A percentile compares a stretch with the other conserved stretches of the same genome.
Evolutionary conservation across 1,284 basidiomycete genomes (phyloP).

Genomic region (Pterula multifida): DNA sequence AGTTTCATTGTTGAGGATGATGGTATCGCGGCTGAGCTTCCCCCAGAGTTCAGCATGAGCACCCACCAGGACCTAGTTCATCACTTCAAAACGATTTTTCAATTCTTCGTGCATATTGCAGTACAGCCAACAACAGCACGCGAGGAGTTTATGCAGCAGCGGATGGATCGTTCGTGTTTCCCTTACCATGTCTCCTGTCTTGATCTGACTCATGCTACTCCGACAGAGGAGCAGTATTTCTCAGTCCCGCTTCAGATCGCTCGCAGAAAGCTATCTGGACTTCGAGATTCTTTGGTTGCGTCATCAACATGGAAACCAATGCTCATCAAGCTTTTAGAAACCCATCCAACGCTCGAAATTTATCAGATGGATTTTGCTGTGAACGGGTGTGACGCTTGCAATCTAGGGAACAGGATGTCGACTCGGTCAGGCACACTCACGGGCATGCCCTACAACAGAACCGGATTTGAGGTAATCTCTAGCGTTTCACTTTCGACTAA

Average conservation of each 20-base stretch:
- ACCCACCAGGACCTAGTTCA: constrained; percentile 61
- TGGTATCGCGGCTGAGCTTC: constrained; percentile 38
- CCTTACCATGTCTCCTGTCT: constrained; percentile 6
- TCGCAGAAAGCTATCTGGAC: constrained; percentile 52
- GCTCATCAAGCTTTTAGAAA: constrained; percentile 55
- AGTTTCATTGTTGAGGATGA: constrained; percentile 69
- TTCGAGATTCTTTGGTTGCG: constrained; percentile 60
- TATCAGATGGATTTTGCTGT: constrained; percentile 40
- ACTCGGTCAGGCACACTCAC: constrained; percentile 44
- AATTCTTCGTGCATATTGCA: constrained; percentile 73
- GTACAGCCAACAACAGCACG: constrained; percentile 43
- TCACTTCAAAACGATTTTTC: constrained; percentile 79
- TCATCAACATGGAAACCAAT: constrained; percentile 70
- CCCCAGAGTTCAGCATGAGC: constrained; percentile 66
- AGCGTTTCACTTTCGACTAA: constrained; percentile 3
- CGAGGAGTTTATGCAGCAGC: constrained; percentile 37
- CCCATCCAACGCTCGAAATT: constrained; percentile 51
- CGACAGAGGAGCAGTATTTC: constrained; percentile 54
- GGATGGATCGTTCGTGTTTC: constrained; percentile 36
- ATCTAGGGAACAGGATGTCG: constrained; percentile 56
- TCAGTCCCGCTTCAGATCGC: constrained; percentile 49
- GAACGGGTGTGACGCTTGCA: constrained; percentile 68
- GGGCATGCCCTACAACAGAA: constrained; percentile 46
- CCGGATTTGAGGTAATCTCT: constrained; percentile 39
- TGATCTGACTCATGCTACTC: constrained; percentile 6